phyloP scores from a whole-genome alignment of 2,329 filamentous ascomycete genomes.

The Apiospora aurea region DNA sequence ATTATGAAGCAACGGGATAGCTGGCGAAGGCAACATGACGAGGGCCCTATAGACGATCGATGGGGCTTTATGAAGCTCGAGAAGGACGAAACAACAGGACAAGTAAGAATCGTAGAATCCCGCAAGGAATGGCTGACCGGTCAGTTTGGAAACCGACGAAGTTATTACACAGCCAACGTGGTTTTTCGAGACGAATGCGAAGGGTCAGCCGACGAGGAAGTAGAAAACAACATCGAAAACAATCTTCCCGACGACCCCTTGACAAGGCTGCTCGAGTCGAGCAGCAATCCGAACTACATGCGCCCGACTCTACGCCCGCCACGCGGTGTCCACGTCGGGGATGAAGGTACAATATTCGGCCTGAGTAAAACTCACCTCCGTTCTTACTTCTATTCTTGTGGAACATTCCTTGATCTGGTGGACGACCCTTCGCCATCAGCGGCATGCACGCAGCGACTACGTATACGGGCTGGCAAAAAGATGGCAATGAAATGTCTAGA shows the following conservation, averaged over 20 bases:
- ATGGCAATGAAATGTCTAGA: constrained; percentile 37
- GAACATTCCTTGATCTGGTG: constrained; percentile 66
- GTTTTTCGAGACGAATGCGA: constrained; percentile 43
- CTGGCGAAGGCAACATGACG: constrained; percentile 71
- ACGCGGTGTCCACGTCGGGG: constrained; percentile 56
- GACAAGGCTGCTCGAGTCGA: constrained; percentile 25
- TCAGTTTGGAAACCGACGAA: constrained; percentile 65
- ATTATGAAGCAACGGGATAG: constrained; percentile 54
- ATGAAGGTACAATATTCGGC: constrained; percentile 56
- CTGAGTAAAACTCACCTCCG: constrained; percentile 61
- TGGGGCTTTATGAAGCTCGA: constrained; percentile 73
- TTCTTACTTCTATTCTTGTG: constrained; percentile 60
- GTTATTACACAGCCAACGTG: constrained; percentile 69
- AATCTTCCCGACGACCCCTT: constrained; percentile 22
- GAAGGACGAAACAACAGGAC: constrained; percentile 63
- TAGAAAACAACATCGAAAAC: constrained; percentile 25
- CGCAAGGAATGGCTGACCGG: constrained; percentile 69
- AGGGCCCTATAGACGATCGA: constrained; percentile 76
- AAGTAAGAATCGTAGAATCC: constrained; percentile 69
- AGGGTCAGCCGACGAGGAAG: not conserved
- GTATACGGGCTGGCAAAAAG: constrained; percentile 58
- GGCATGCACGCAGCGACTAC: constrained; percentile 46
- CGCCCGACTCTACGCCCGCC: constrained; percentile 42
- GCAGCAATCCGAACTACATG: constrained; percentile 47
- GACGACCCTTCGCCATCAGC: constrained; percentile 52